phyloP scores from a whole-genome alignment of 2,329 filamentous ascomycete genomes.

The Phialophora tarda region DNA sequence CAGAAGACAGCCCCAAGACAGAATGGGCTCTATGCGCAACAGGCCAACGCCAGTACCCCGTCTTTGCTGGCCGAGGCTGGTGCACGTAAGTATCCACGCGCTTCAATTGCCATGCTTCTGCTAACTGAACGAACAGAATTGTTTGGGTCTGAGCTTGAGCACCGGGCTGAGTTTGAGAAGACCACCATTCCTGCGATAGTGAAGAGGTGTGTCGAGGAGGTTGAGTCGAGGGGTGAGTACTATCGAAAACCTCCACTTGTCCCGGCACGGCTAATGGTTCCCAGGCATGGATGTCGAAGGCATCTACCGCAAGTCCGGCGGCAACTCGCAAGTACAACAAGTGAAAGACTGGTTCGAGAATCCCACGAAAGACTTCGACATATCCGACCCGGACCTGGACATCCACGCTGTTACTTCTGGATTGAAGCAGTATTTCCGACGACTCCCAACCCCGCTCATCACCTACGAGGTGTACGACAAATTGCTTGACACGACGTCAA shows the following conservation, averaged over 20 bases:
- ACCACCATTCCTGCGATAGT: slow-evolving; percentile 89
- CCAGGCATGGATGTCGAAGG: slow-evolving; percentile 89
- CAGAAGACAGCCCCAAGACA: slow-evolving; percentile 49
- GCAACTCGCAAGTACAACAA: slow-evolving; percentile 84
- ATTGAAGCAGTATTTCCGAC: slow-evolving; percentile 96
- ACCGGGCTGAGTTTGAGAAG: slow-evolving; percentile 85
- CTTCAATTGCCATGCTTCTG: slow-evolving; percentile 5
- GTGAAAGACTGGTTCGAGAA: slow-evolving; percentile 92
- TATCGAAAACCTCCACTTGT: not conserved
- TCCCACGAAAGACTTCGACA: slow-evolving; percentile 76
- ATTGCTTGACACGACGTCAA: slow-evolving; percentile 71
- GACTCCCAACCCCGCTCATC: slow-evolving; percentile 84
- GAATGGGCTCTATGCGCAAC: slow-evolving; percentile 45
- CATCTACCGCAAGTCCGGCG: slow-evolving; percentile 96
- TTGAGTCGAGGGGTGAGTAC: slow-evolving; percentile 77
- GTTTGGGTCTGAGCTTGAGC: slow-evolving; percentile 87
- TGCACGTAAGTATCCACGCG: slow-evolving; percentile 46
- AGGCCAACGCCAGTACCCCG: slow-evolving; percentile 52
- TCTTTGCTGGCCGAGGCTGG: slow-evolving; percentile 47
- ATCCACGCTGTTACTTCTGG: slow-evolving; percentile 96
- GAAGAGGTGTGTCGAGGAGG: slow-evolving; percentile 92
- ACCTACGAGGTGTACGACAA: slow-evolving; percentile 92
- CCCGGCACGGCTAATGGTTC: slow-evolving; percentile 31
- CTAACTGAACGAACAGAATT: slow-evolving; percentile 55
- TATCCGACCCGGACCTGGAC: slow-evolving; percentile 90